Evolutionary conservation across 1,284 basidiomycete species (phyloP), one percentile per base, ranked within the genome.

Genomic region (Neolentinus lepideus): DNA sequence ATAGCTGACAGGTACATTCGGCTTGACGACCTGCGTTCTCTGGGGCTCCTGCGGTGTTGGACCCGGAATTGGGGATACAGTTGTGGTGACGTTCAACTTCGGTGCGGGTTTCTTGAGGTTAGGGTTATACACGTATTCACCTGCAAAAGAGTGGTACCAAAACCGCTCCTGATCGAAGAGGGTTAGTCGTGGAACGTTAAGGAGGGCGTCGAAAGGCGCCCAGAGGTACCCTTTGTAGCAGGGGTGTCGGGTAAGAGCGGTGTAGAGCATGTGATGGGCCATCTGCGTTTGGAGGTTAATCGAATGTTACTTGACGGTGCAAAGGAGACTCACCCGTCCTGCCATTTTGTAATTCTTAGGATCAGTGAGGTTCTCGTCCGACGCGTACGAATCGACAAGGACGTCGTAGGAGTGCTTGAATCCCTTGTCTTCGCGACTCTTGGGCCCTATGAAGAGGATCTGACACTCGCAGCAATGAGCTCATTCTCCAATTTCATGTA

Each of bases 191-290:
- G 78, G 77, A 25, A 79, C 62, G 55, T 80, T 80, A 45, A 80
- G 67, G 25, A 79, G 64, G 3, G 77, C 73, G 57, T 79, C 75
- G 59, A 79, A 78, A 11, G 77, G 78, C 19, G 70, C 77, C 77
- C 77, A 79, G 14, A 79, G 70, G 60, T 77, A 78, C 3, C 77
- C 78, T 24, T 73, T 68, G 60, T 79, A 79, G 60, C 77, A 79
- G n/a, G 63, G 66, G 53, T 75, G 61, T 52, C 74, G 73, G 46
- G 65, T 67, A 57, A 79, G 59, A 22, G 71, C 75, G 6, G 75
- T 77, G 57, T 76, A 76, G 16, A 79, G 68, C 78, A 79, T 79
- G 57, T 80, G 77, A 52, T 79, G 78, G 9, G 76, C 77, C 76
- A 78, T 76, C 69, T 75, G 53, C 16, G 16, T 29, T 6, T 12